Percentiles rank a stretch among this genome's conserved stretches.
Evolutionary conservation across 352 stramenopile genomes (phyloP).

Genomic region (Phytopythium litorale): DNA sequence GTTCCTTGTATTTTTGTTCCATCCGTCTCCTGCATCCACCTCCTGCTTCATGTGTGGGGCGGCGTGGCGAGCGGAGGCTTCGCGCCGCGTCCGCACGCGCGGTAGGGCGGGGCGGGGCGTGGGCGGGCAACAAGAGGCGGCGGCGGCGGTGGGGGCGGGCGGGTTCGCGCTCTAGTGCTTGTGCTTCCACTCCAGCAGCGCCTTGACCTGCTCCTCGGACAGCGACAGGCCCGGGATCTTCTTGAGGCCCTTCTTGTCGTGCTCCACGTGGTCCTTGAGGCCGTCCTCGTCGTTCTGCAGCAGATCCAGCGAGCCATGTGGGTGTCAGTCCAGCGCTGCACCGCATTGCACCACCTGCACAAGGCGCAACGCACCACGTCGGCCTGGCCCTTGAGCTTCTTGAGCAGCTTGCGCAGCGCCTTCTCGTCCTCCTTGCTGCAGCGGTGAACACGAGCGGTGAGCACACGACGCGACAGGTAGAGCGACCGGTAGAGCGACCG

Average conservation of each 20-base stretch:
- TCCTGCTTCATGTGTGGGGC: background rate
- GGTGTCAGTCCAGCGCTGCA: background rate
- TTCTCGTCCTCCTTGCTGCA: constrained; percentile 86
- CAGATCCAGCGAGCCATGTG: background rate
- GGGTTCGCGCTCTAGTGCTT: constrained; percentile 45
- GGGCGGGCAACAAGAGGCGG: background rate
- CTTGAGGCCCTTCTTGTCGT: constrained; percentile 75
- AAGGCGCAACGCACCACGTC: constrained; percentile 30
- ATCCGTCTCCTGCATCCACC: constrained; percentile 2
- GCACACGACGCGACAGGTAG: background rate
- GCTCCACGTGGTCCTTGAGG: constrained; percentile 64
- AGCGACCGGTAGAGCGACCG: background rate
- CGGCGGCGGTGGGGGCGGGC: no score
- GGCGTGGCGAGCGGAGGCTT: background rate
- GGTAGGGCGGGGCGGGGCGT: background rate
- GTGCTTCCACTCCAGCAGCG: constrained; percentile 90
- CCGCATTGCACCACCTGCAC: background rate
- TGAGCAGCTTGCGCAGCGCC: constrained; percentile 77
- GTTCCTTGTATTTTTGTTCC: constrained; percentile 6
- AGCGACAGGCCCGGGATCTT: constrained; percentile 61
- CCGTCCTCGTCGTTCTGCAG: constrained; percentile 44
- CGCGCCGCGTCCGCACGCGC: background rate
- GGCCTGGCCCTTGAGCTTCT: constrained; percentile 85
- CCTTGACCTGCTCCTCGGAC: constrained; percentile 61
- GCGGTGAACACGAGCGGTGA: background rate